These are phyloP conservation scores for Acacia pycnantha DNA, from an alignment of 331 rosid species.

Conservation along the genomic window DNA sequence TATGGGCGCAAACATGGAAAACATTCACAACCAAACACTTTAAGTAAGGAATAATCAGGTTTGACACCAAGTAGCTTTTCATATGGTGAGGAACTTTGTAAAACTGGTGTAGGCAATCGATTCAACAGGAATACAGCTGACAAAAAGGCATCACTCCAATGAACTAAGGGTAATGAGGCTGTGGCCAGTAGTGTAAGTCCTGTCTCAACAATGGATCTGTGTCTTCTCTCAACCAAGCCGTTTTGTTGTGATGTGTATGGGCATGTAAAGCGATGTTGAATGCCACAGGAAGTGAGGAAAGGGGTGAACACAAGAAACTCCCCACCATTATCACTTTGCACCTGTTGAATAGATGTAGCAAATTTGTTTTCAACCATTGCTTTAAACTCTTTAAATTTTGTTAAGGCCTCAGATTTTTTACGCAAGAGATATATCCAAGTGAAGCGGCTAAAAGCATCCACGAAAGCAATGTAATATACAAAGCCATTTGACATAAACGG, in stretches of 20 bases:
- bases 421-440: rapidly evolving
- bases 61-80: no score
- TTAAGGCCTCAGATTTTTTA: background rate
- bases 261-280: background rate
- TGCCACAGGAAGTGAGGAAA: background rate
- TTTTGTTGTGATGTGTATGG: background rate
- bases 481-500: background rate
- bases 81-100: no score
- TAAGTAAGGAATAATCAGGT: no score
- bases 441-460: background rate
- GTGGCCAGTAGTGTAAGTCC: rapidly evolving
- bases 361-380: background rate
- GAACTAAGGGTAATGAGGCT: no score
- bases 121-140: no score
- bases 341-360: no score
- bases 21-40: no score
- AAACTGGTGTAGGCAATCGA: no score
- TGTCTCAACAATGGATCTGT: background rate
- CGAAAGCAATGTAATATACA: no score
- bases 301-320: background rate
- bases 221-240: background rate
- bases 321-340: background rate
- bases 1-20: no score
- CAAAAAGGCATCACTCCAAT: background rate
- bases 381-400: no score